Evolutionary conservation across 257 asterid genomes (phyloP), one percentile per base, ranked within the genome.

Genomic region (Phtheirospermum japonicum): DNA sequence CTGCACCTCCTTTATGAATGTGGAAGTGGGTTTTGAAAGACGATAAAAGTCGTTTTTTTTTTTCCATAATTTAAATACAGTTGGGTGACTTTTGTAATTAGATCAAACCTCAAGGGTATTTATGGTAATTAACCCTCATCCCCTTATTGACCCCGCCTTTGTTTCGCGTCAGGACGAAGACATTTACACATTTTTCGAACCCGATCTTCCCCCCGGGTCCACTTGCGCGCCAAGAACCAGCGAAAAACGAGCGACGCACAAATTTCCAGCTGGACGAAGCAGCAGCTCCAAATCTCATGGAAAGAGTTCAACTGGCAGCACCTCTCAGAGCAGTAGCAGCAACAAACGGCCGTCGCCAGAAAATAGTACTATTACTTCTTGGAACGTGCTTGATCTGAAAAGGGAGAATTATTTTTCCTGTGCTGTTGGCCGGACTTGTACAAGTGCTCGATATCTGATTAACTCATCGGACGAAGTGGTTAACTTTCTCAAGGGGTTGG

Each of bases 401-500:
- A 83, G 77, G 82, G 96, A 85, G 67, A 88, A 88, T 67, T 88
- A 88, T 75, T 88, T 85, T 75, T 88, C 96, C 9, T 88, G 96
- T 72, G 75, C 96, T 46, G 95, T 88, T 54, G 89, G 90, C 11
- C 76, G 95, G 40, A 79, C 75, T 28, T 82, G 84, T 13, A 88
- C 96, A 17, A 77, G 65, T 48, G 97, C 97, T 57, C 74, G 94
- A 52, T 83, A 84, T 68, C 75, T 77, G 67, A 85, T 86, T 7
- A 58, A 37, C 63, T 52, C 85, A 5, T 66, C 94, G 1, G 82
- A 80, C 5, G 84, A 86, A 0, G 85, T 85, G 4, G 82, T 83
- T 16, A 55, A 68, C 31, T 80, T 87, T 69, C 66, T 89, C 37
- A 75, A 70, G 70, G 83, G 76, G 55, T 63, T 85, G 71, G 83